A percentile compares a stretch with the other conserved stretches of the same genome.
phyloP scores from a whole-genome alignment of 2,329 filamentous ascomycete genomes.

The Hirsutella thompsonii region DNA sequence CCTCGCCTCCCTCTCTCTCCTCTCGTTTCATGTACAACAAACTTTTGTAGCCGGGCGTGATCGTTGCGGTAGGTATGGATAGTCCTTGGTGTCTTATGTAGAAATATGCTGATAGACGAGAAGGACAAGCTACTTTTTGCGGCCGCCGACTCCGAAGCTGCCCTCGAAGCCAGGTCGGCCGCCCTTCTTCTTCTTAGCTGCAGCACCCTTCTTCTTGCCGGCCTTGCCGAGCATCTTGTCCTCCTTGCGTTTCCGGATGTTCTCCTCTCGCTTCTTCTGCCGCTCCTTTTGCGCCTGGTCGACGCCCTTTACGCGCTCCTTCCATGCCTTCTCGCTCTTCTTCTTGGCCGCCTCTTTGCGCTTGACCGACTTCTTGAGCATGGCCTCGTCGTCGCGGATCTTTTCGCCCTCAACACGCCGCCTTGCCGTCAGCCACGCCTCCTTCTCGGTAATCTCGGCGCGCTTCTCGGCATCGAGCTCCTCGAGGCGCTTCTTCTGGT shows the following conservation, averaged over 20 bases:
- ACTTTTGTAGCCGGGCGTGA: too few relatives aligned
- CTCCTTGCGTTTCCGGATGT: conserved; percentile 60
- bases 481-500: conserved; percentile 70
- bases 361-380: conserved; percentile 91
- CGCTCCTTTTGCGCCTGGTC: conserved; percentile 64
- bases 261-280: conserved; percentile 73
- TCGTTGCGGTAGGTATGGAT: too few relatives aligned
- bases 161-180: conserved; percentile 59
- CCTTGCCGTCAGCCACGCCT: conserved; percentile 84
- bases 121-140: conserved; percentile 33
- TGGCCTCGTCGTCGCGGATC: conserved; percentile 70
- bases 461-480: conserved; percentile 68
- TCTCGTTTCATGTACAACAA: too few relatives aligned
- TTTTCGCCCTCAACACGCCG: conserved; percentile 82
- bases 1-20: too few relatives aligned
- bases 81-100: too few relatives aligned
- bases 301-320: conserved; percentile 58
- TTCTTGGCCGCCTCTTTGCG: conserved; percentile 81
- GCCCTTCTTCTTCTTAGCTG: conserved; percentile 30
- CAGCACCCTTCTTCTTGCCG: conserved; percentile 45
- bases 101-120: too few relatives aligned
- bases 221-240: conserved; percentile 51
- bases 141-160: conserved; percentile 42
- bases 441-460: conserved; percentile 82
- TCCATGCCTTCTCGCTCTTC: conserved; percentile 87